Conservation (phyloP, 352 stramenopile genomes). For the Phytophthora parvispora region DNA sequence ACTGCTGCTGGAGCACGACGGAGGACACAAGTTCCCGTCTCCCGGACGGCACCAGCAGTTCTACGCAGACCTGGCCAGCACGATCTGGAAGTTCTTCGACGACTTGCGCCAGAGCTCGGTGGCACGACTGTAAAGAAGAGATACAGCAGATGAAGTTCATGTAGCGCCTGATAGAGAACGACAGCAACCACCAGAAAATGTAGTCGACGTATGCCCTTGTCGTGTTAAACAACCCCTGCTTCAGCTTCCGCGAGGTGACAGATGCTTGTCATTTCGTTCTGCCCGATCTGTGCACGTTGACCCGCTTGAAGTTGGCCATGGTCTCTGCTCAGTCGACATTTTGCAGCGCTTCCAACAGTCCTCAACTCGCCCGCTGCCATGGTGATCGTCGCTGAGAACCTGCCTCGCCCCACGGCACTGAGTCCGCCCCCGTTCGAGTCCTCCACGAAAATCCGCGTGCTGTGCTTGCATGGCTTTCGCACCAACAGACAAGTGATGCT, state of each 20-base stretch:
- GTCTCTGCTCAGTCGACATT: conserved; percentile 33
- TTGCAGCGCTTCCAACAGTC: conserved; percentile 15
- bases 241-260: conserved; percentile 2
- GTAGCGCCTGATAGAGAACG: conserved; percentile 17
- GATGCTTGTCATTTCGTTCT: background rate
- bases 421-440: conserved; percentile 9
- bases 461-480: conserved; percentile 68
- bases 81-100: conserved; percentile 60
- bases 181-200: conserved; percentile 15
- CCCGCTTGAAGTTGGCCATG: conserved; percentile 33
- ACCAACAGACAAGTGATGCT: conserved; percentile 62
- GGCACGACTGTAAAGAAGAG: conserved; percentile 31
- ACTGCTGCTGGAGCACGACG: conserved; percentile 53
- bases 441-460: conserved; percentile 44
- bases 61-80: conserved; percentile 48
- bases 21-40: conserved; percentile 79
- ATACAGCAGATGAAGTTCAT: too few species aligned
- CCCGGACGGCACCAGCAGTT: conserved; percentile 53
- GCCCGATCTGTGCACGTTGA: conserved; percentile 22
- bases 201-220: conserved; percentile 15
- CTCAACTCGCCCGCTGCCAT: conserved; percentile 15
- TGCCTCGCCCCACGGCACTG: conserved; percentile 20
- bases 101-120: conserved; percentile 38
- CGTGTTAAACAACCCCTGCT: conserved; percentile 8
- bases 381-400: conserved; percentile 20